Percentiles rank a stretch among this genome's conserved stretches.
phyloP scores from a whole-genome alignment of 2,329 filamentous ascomycete species.

The Neofusicoccum kwambonambiense region DNA sequence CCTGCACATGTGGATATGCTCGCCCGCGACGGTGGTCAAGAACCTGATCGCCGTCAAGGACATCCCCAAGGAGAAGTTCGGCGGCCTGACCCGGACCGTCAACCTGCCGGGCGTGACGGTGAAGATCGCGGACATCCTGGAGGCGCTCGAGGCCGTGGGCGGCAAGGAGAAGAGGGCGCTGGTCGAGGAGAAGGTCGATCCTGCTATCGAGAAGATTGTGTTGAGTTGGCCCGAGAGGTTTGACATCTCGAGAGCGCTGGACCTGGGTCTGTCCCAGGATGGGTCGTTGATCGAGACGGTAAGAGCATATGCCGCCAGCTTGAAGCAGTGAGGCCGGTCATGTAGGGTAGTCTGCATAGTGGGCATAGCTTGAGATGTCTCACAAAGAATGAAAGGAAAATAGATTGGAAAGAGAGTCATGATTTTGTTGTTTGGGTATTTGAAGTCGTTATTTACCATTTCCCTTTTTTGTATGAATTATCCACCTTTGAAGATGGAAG shows the following conservation, averaged over 20 bases:
- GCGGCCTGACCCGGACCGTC: slow-evolving; percentile 45
- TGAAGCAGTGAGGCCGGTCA: not conserved
- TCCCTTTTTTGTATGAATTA: not conserved
- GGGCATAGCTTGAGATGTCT: not conserved
- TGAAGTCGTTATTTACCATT: slow-evolving; percentile 2
- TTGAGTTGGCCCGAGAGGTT: slow-evolving; percentile 53
- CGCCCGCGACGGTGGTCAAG: slow-evolving; percentile 51
- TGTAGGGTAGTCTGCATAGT: not conserved
- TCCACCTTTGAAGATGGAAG: not conserved
- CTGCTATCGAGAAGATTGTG: slow-evolving; percentile 47
- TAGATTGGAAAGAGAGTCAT: not conserved
- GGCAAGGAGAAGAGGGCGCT: slow-evolving; percentile 49
- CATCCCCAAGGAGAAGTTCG: slow-evolving; percentile 48
- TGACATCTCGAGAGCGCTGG: slow-evolving; percentile 54
- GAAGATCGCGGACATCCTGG: slow-evolving; percentile 54
- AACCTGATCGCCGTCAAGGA: slow-evolving; percentile 52
- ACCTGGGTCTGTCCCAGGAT: slow-evolving; percentile 53
- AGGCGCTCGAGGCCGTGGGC: slow-evolving; percentile 51
- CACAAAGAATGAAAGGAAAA: not conserved
- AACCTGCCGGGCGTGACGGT: slow-evolving; percentile 52
- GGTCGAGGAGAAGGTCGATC: slow-evolving; percentile 48
- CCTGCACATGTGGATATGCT: slow-evolving; percentile 56
- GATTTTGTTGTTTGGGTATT: not conserved
- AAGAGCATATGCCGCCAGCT: slow-evolving; percentile 7
- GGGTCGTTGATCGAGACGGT: slow-evolving; percentile 43